Base-by-base conservation (phyloP, 805 yeast genomes). In the Barnettozyma wickerhamii region DNA sequence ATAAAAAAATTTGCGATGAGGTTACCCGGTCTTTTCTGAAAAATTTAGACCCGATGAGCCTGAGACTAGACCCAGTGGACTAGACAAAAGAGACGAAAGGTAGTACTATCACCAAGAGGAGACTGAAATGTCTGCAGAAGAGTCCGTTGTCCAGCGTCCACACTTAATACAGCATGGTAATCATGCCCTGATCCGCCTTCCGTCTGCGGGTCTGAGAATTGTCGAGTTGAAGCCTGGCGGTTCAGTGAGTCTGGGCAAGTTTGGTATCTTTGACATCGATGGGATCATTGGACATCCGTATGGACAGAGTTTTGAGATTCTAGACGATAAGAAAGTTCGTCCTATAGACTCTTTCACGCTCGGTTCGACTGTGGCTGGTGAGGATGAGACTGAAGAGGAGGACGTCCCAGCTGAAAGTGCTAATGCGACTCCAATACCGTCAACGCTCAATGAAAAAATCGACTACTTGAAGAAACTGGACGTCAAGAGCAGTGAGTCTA, bases 291-390 rank as follows among this genome's bases (percentile, higher is more conserved):
- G 96, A 3, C 81, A 71, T 52, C 84, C 89, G 6, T 84, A 76
- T 55, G 99, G 98, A 2, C 91, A 86, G 50, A 78, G 95, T 1
- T 93, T 90, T 64, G 97, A 91, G 56, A 83, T 91, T 33, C 56
- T 71, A 21, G 86, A 79, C 32, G 79, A 75, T 44, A 66, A 66
- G 37, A 59, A 60, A 21, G 77, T 78, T 10, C 63, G 60, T 31
- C 80, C 84, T 4, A 71, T 79, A 30, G 61, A 64, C 42, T 63
- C 72, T 35, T 55, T 68, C 43, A 56, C 64, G 4, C 60, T 23
- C 12, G 26, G 26, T 9, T 9, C 12, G 9, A 12, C 55, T 38
- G n/a, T n/a, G n/a, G n/a, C n/a, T 1, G 30, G 33, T 10, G 45
- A 38, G 7, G 58, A 52, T 13, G 66, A 58, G n/a, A 62, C 55